Conservation (phyloP, 2,329 filamentous ascomycete species). For the Colletotrichum higginsianum region DNA sequence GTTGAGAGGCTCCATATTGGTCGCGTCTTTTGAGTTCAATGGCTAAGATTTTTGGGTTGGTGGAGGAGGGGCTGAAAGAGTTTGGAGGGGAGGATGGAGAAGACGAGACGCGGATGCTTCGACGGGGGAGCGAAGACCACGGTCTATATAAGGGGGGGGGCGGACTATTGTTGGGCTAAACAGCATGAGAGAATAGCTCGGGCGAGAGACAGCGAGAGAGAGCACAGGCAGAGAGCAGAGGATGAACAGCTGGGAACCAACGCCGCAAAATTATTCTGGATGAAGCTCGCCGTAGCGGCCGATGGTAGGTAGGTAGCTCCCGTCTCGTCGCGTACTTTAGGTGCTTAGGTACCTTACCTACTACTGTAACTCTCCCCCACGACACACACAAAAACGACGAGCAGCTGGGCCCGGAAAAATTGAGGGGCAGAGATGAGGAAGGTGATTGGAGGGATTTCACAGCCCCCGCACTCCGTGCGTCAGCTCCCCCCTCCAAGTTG, state of each 20-base stretch:
- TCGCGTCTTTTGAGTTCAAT: constrained; percentile 29
- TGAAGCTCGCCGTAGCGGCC: constrained; percentile 27
- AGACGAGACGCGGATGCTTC: constrained; percentile 6
- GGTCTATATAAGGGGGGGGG: constrained; percentile 34
- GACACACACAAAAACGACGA: not conserved
- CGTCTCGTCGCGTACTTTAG: constrained; percentile 6
- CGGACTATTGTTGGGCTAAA: constrained; percentile 19
- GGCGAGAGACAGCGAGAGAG: constrained; percentile 28
- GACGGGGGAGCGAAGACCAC: not conserved
- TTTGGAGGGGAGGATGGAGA: constrained; percentile 20
- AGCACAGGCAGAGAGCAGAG: constrained; percentile 1
- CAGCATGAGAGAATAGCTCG: constrained; percentile 9
- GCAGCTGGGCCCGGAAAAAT: constrained; percentile 51
- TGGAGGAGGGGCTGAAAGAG: not conserved
- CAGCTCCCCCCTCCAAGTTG: constrained; percentile 30
- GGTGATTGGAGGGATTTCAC: constrained; percentile 45
- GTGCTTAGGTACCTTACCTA: too few species aligned
- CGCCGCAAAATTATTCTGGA: constrained; percentile 25
- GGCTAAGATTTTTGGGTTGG: not conserved
- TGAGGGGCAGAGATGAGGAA: constrained; percentile 52
- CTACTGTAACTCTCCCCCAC: constrained; percentile 18
- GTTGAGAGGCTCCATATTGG: constrained; percentile 71
- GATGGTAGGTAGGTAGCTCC: constrained; percentile 20
- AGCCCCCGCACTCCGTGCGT: constrained; percentile 38
- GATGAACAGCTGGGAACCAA: constrained; percentile 3